A percentile compares a stretch with the other conserved stretches of the same genome.
Evolutionary conservation across 805 yeast species (phyloP).

Genomic region (Candida andamanensis): DNA sequence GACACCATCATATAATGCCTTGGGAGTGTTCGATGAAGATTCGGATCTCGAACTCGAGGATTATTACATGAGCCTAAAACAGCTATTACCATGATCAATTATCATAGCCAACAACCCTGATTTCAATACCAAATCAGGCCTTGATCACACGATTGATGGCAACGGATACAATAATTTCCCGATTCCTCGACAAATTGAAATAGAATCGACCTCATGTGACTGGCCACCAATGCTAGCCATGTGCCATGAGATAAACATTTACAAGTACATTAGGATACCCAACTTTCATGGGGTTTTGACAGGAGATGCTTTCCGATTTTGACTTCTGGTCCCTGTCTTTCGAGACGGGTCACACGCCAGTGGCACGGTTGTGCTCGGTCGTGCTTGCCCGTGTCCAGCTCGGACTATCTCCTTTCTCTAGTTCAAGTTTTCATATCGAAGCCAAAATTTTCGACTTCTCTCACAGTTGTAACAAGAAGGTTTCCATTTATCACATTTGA

Average conservation of each 20-base stretch:
- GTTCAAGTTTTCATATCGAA: constrained; percentile 50
- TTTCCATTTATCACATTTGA: constrained; percentile 72
- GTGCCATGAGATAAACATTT: too few species aligned
- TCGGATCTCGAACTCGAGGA: constrained; percentile 2
- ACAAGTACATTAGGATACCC: too few species aligned
- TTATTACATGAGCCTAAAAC: constrained; percentile 2
- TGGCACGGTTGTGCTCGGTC: constrained; percentile 1
- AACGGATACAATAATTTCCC: constrained; percentile 5
- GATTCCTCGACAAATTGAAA: too few species aligned
- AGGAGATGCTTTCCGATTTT: neutral
- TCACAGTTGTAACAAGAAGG: constrained; percentile 68
- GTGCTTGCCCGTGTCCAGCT: constrained; percentile 2
- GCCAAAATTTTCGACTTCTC: constrained; percentile 56
- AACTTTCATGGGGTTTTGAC: neutral
- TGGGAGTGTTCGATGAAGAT: constrained; percentile 7
- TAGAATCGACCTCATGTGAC: too few species aligned
- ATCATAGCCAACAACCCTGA: constrained; percentile 5
- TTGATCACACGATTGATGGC: constrained; percentile 3
- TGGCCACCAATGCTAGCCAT: too few species aligned
- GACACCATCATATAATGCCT: constrained; percentile 1
- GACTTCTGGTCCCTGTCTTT: neutral
- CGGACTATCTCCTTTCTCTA: constrained; percentile 4
- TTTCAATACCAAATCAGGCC: neutral
- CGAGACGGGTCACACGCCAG: too few species aligned
- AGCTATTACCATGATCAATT: constrained; percentile 6